These are phyloP conservation scores for Sarocladium brachiariae DNA, from an alignment of 2,329 filamentous ascomycete genomes.

Conservation along the genomic window DNA sequence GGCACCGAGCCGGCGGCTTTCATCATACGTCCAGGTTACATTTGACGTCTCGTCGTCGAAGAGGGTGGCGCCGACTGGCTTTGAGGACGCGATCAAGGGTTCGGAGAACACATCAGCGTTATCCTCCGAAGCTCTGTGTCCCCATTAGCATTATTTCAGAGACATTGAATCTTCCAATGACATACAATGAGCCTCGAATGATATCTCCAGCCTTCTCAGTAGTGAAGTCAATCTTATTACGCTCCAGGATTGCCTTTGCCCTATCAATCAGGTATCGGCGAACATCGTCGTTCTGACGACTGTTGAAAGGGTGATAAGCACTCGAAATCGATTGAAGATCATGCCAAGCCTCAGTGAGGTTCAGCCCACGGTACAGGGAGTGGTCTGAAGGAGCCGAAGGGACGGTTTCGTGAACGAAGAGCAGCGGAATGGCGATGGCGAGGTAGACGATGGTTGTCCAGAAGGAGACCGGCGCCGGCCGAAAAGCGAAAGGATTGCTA, in stretches of 20 bases:
- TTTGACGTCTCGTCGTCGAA: slow-evolving; percentile 79
- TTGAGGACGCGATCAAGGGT: slow-evolving; percentile 1
- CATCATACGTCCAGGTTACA: slow-evolving; percentile 51
- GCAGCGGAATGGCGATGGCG: slow-evolving; percentile 63
- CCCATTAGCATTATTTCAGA: no score
- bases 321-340: slow-evolving; percentile 72
- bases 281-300: slow-evolving; percentile 72
- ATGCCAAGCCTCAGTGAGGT: slow-evolving; percentile 78
- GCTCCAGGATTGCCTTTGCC: slow-evolving; percentile 61
- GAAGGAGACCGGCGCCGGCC: slow-evolving; percentile 72
- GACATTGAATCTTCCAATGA: no score
- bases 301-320: slow-evolving; percentile 84
- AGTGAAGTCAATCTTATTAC: slow-evolving; percentile 47
- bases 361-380: slow-evolving; percentile 48
- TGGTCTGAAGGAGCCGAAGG: slow-evolving; percentile 53
- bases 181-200: background rate
- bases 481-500: slow-evolving; percentile 64
- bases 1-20: slow-evolving; percentile 13
- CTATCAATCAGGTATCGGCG: slow-evolving; percentile 68
- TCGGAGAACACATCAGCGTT: background rate
- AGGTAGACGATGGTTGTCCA: slow-evolving; percentile 72
- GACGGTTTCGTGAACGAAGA: slow-evolving; percentile 70
- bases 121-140: background rate
- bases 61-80: slow-evolving; percentile 44
- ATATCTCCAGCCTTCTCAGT: slow-evolving; percentile 22